These are phyloP conservation scores for Salix brachista DNA, from an alignment of 345 rosid species.

Conservation along the genomic window DNA sequence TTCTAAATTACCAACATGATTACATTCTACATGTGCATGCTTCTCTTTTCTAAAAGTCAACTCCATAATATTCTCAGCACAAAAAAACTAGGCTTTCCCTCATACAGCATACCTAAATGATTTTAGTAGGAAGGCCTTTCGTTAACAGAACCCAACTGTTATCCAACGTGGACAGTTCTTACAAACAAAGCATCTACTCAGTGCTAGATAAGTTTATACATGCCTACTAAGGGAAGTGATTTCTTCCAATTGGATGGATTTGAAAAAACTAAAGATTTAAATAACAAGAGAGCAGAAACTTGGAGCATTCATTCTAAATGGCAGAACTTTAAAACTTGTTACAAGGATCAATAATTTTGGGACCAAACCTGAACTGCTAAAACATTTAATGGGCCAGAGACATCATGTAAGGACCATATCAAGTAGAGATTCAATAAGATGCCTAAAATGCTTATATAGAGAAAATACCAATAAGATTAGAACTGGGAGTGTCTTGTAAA, in stretches of 20 bases:
- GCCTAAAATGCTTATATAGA: background rate
- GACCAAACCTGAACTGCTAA: too few species aligned
- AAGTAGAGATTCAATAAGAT: background rate
- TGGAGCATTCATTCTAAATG: background rate
- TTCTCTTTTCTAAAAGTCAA: too few species aligned
- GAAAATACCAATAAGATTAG: background rate
- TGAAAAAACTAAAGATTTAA: background rate
- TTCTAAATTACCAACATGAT: too few species aligned
- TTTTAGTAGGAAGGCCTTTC: too few species aligned
- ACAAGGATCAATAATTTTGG: too few species aligned
- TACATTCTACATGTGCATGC: too few species aligned
- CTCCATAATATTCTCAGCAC: too few species aligned
- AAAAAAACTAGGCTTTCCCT: too few species aligned
- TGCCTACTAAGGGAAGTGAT: background rate
- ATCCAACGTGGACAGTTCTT: background rate
- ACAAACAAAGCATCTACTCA: background rate
- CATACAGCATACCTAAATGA: too few species aligned
- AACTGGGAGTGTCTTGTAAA: slow-evolving; percentile 3
- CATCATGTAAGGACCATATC: background rate
- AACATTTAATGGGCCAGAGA: too few species aligned
- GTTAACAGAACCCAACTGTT: too few species aligned
- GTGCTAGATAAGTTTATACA: background rate
- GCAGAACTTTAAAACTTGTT: background rate
- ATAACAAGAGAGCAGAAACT: background rate
- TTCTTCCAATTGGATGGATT: background rate